Conservation (phyloP, 2,329 filamentous ascomycete genomes). For the Penicillium corylophilum region DNA sequence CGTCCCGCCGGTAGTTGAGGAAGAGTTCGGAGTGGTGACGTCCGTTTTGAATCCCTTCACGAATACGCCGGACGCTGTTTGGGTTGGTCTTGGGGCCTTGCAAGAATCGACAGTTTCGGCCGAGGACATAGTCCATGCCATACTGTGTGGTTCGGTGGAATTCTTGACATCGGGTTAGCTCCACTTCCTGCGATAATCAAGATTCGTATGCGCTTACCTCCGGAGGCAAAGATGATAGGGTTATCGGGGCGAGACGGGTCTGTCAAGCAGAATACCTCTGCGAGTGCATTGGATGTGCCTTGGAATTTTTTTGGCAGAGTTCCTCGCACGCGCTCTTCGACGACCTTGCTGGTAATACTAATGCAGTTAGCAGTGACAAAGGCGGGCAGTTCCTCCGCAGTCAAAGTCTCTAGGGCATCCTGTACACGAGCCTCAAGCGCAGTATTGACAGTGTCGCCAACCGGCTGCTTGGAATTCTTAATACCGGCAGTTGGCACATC, state of each 20-base stretch:
- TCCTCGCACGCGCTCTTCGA: constrained; percentile 66
- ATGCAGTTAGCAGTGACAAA: constrained; percentile 70
- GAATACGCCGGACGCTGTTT: constrained; percentile 62
- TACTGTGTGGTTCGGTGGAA: constrained; percentile 74
- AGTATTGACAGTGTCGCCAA: constrained; percentile 56
- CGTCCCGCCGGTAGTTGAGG: constrained; percentile 73
- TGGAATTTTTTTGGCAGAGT: constrained; percentile 63
- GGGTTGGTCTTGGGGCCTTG: constrained; percentile 71
- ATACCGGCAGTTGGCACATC: constrained; percentile 53
- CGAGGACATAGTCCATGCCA: constrained; percentile 68
- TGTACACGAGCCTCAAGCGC: constrained; percentile 62
- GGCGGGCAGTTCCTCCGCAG: constrained; percentile 67
- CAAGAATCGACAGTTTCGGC: constrained; percentile 75
- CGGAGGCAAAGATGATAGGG: constrained; percentile 73
- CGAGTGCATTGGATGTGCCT: constrained; percentile 69
- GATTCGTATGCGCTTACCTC: constrained; percentile 52
- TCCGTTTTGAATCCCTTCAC: constrained; percentile 60
- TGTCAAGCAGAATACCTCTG: constrained; percentile 74
- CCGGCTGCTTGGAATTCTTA: constrained; percentile 54
- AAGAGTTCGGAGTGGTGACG: constrained; percentile 72
- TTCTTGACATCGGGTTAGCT: constrained; percentile 46
- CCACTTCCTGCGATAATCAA: neutral
- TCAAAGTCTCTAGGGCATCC: constrained; percentile 63
- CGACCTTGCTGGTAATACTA: constrained; percentile 65
- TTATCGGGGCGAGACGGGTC: constrained; percentile 72